These are phyloP conservation scores for Antarctomyces pellizariae DNA, from an alignment of 495 filamentous ascomycete genomes.

Conservation along the genomic window DNA sequence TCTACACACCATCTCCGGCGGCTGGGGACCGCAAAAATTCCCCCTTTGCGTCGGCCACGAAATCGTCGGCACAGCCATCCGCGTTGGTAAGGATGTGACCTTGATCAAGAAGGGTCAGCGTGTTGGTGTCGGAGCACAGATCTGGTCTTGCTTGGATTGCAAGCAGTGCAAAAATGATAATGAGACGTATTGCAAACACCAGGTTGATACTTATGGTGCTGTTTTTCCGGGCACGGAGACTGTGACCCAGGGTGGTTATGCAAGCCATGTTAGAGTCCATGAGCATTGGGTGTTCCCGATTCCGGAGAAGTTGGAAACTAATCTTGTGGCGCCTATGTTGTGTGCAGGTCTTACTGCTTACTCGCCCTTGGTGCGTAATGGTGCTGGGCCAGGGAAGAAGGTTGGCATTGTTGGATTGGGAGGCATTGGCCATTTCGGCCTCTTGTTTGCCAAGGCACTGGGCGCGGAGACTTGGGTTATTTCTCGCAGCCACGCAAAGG, in stretches of 20 bases:
- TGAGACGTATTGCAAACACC: conserved; percentile 30
- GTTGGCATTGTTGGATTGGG: conserved; percentile 50
- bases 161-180: conserved; percentile 33
- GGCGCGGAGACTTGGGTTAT: conserved; percentile 51
- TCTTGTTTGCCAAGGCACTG: conserved; percentile 47
- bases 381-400: conserved; percentile 56
- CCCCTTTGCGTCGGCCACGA: conserved; percentile 28
- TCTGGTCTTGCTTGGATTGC: conserved; percentile 28
- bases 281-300: conserved; percentile 52
- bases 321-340: conserved; percentile 62
- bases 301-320: conserved; percentile 42
- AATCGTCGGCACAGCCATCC: conserved; percentile 16
- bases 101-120: conserved; percentile 28
- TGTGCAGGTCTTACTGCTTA: conserved; percentile 72
- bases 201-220: conserved; percentile 31
- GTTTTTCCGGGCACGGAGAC: conserved; percentile 28
- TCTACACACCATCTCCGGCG: conserved; percentile 29
- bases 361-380: conserved; percentile 52
- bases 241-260: conserved; percentile 29
- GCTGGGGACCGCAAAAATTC: conserved; percentile 29
- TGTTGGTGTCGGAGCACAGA: conserved; percentile 34
- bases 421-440: conserved; percentile 51
- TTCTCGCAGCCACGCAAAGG: conserved; percentile 41
- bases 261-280: conserved; percentile 27
- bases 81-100: conserved; percentile 31